A percentile compares a stretch with the other conserved stretches of the same genome.
Conservation (phyloP, 495 filamentous ascomycete species). For the Hypoxylon cercidicola region DNA sequence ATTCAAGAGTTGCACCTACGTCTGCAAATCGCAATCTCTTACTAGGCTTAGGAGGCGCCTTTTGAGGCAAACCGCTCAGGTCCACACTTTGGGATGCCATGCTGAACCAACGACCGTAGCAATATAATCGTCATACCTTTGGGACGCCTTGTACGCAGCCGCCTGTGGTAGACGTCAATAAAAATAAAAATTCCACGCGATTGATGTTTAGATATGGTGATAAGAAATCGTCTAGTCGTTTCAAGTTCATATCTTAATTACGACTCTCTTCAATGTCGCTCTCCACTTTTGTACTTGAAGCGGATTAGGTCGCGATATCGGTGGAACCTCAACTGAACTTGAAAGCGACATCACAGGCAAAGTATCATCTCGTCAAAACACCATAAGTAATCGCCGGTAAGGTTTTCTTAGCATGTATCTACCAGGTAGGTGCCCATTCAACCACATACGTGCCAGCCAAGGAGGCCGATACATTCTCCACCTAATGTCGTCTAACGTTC, state of each 20-base stretch:
- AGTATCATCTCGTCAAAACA: no score
- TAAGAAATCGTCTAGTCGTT: not conserved
- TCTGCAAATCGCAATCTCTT: constrained; percentile 17
- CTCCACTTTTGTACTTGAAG: not conserved
- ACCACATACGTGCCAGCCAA: not conserved
- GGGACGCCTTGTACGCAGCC: not conserved
- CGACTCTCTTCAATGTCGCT: not conserved
- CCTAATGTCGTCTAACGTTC: no score
- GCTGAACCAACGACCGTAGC: not conserved
- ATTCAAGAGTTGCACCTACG: constrained; percentile 1
- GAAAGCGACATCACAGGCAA: no score
- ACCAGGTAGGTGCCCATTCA: no score
- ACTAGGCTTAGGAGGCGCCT: constrained; percentile 1
- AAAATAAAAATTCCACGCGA: not conserved
- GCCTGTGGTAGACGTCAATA: not conserved
- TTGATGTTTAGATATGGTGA: not conserved
- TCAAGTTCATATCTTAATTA: not conserved
- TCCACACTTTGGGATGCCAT: constrained; percentile 18
- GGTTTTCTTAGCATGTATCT: no score
- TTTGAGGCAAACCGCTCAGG: constrained; percentile 15
- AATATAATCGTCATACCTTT: not conserved
- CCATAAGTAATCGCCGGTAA: no score
- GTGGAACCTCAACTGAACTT: no score
- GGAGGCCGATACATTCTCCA: no score
- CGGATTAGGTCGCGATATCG: not conserved